Evolutionary conservation across 2,329 filamentous ascomycete species (phyloP).

Genomic region (Pestalotiopsis sp.): DNA sequence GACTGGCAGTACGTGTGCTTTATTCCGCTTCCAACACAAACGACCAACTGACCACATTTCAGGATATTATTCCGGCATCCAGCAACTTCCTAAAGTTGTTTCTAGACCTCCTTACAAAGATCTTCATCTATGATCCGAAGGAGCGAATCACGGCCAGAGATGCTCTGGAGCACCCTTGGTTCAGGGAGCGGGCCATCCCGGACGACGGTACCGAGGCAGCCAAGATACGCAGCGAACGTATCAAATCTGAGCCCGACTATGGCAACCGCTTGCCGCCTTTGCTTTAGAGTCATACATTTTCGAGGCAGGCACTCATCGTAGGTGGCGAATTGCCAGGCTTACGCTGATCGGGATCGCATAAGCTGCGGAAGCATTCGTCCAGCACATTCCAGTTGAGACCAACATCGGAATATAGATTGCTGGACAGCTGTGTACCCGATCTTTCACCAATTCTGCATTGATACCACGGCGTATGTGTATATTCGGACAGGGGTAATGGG

Average conservation of each 20-base stretch:
- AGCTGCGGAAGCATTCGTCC: not conserved
- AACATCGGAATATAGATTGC: not conserved
- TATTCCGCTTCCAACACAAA: not conserved
- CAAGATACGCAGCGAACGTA: constrained; percentile 61
- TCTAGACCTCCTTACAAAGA: constrained; percentile 65
- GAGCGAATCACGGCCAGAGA: constrained; percentile 69
- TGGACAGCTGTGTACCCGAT: not conserved
- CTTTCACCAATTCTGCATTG: constrained; percentile 5
- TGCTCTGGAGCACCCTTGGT: constrained; percentile 69
- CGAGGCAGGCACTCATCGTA: not conserved
- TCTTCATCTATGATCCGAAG: constrained; percentile 69
- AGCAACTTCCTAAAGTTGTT: constrained; percentile 64
- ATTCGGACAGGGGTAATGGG: not conserved
- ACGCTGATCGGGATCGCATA: not conserved
- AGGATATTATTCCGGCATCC: constrained; percentile 68
- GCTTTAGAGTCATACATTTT: not conserved
- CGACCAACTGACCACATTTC: constrained; percentile 21
- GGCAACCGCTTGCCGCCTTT: constrained; percentile 17
- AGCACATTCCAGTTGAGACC: not conserved
- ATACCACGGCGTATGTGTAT: constrained; percentile 10
- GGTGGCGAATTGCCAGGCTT: not conserved
- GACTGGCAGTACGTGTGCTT: constrained; percentile 54
- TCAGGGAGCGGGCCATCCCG: constrained; percentile 62
- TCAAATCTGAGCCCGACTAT: constrained; percentile 44
- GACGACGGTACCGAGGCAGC: constrained; percentile 71